Evolutionary conservation across 2,329 filamentous ascomycete genomes (phyloP).

Genomic region (Claviceps arundinis): DNA sequence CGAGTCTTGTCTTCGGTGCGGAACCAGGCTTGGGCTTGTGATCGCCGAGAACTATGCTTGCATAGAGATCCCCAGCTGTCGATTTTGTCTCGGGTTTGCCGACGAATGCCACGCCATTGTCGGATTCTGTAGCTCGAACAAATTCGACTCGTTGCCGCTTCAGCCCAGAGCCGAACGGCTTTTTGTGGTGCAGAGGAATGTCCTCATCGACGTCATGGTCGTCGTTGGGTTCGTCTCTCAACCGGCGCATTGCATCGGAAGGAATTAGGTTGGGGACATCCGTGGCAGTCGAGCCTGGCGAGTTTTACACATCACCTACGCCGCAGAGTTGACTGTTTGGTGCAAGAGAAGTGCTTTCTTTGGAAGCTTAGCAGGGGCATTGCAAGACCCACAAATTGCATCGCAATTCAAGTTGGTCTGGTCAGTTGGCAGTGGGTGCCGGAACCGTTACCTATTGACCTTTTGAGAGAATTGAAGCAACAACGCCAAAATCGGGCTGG

Average conservation of each 20-base stretch:
- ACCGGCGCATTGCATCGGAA: slow-evolving; percentile 15
- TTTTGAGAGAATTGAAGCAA: no score
- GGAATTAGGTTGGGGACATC: neutral
- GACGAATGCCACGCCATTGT: slow-evolving; percentile 17
- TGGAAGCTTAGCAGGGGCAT: neutral
- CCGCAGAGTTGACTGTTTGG: neutral
- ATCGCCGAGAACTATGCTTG: slow-evolving; percentile 50
- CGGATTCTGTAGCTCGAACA: slow-evolving; percentile 36
- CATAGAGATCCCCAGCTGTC: slow-evolving; percentile 46
- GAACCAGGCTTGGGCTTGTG: slow-evolving; percentile 7
- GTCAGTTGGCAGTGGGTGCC: no score
- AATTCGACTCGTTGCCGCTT: slow-evolving; percentile 42
- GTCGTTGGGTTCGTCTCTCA: slow-evolving; percentile 12
- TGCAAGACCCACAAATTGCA: no score
- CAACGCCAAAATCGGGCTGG: no score
- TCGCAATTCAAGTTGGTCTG: no score
- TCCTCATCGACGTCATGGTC: slow-evolving; percentile 26
- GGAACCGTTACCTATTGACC: no score
- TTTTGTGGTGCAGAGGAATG: slow-evolving; percentile 38
- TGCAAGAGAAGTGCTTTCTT: neutral
- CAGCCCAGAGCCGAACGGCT: slow-evolving; percentile 43
- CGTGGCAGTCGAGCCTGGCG: neutral
- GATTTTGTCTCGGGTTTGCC: slow-evolving; percentile 8
- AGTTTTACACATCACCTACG: neutral
- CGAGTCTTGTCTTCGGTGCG: slow-evolving; percentile 9